These are phyloP conservation scores for Corchorus capsularis DNA, from an alignment of 345 rosid species.

Conservation along the genomic window DNA sequence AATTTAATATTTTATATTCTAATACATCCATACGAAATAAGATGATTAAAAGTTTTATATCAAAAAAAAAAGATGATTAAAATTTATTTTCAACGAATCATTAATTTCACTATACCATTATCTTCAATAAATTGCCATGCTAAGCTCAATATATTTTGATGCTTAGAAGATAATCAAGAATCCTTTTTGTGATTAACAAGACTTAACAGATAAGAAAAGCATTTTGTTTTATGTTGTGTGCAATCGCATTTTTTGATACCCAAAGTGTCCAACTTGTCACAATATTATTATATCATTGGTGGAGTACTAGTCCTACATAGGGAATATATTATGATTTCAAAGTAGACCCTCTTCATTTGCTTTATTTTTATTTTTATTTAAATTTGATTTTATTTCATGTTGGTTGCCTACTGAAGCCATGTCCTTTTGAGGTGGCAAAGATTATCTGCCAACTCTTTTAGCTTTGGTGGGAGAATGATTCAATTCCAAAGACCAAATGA, in stretches of 20 bases:
- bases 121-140: not conserved
- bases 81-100: not conserved
- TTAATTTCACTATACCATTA: not conserved
- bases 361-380: no score
- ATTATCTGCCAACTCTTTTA: no score
- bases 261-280: not conserved
- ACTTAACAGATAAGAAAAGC: not conserved
- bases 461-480: no score
- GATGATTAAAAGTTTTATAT: not conserved
- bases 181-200: not conserved
- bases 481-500: no score
- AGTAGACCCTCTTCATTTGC: not conserved
- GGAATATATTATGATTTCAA: not conserved
- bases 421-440: no score
- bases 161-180: constrained; percentile 13
- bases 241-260: not conserved
- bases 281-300: not conserved
- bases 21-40: not conserved
- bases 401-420: not conserved
- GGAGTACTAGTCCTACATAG: not conserved
- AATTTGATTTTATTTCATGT: not conserved
- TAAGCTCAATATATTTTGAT: not conserved
- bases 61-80: not conserved
- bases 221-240: not conserved
- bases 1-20: not conserved